phyloP scores from a whole-genome alignment of 192 early-diverging fungal genomes.

The Coemansia sp. region DNA sequence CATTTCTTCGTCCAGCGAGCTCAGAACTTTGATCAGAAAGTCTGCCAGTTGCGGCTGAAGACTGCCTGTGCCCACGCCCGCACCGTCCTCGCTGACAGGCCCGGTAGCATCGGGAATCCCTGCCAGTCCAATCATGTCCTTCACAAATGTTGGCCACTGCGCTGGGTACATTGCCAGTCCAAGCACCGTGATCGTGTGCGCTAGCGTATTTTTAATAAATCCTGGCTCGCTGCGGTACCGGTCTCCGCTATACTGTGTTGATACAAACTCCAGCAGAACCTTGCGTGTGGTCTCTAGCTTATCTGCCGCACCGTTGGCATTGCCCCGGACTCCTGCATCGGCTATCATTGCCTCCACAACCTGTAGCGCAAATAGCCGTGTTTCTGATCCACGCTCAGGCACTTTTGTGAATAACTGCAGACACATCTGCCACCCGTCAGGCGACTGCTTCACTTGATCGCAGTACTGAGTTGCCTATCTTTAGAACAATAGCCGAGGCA shows the following conservation, averaged over 20 bases:
- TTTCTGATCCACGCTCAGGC: conserved; percentile 73
- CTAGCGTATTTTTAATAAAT: conserved; percentile 81
- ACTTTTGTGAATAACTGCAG: conserved; percentile 72
- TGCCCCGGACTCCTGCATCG: conserved; percentile 26
- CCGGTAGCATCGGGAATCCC: conserved; percentile 50
- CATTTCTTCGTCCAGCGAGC: conserved; percentile 86
- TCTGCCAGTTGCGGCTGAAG: conserved; percentile 57
- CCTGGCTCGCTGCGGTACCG: conserved; percentile 39
- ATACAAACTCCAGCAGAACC: conserved; percentile 41
- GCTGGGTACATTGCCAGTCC: conserved; percentile 81
- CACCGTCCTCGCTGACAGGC: conserved; percentile 42
- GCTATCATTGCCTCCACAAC: conserved; percentile 63
- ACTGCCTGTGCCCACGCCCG: conserved; percentile 55
- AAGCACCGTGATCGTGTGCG: conserved; percentile 75
- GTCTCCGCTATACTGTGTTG: conserved; percentile 32
- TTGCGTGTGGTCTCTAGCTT: conserved; percentile 33
- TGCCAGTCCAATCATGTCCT: conserved; percentile 74
- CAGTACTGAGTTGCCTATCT: conserved; percentile 78
- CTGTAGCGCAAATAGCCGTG: conserved; percentile 84
- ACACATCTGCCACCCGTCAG: conserved; percentile 85
- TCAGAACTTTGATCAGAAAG: conserved; percentile 74
- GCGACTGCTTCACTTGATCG: conserved; percentile 71
- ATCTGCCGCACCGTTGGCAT: conserved; percentile 29
- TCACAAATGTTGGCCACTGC: conserved; percentile 85
- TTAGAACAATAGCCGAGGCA: neutral